Percentiles rank a stretch among this genome's conserved stretches.
Conservation (phyloP, 2,329 filamentous ascomycete species). For the Lachnellula subtilissima region DNA sequence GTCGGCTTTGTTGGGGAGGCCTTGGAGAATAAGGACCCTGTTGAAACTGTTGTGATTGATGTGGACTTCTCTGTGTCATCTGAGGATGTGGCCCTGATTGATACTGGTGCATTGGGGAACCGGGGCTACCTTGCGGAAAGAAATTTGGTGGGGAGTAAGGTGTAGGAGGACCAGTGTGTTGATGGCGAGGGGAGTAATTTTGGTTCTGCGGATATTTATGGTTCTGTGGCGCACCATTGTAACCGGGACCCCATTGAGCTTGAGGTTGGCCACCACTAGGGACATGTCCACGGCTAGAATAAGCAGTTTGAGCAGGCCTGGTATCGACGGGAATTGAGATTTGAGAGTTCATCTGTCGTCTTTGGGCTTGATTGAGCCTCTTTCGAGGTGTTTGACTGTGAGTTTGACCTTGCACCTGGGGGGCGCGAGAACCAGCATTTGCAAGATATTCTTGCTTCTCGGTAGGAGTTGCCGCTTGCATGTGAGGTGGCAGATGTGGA, state of each 20-base stretch:
- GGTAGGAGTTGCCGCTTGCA: slow-evolving; percentile 13
- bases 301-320: slow-evolving; percentile 33
- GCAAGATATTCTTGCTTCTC: slow-evolving; percentile 22
- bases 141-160: slow-evolving; percentile 16
- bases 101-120: slow-evolving; percentile 30
- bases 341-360: slow-evolving; percentile 58
- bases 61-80: not conserved
- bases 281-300: slow-evolving; percentile 25
- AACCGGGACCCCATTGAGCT: slow-evolving; percentile 28
- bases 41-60: slow-evolving; percentile 10
- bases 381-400: slow-evolving; percentile 29
- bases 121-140: slow-evolving; percentile 23
- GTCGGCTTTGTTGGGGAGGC: slow-evolving; percentile 24
- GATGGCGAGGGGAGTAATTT: slow-evolving; percentile 19
- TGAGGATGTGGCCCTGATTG: slow-evolving; percentile 9
- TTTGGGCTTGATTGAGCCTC: slow-evolving; percentile 58
- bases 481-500: slow-evolving; percentile 20
- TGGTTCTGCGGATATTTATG: slow-evolving; percentile 16
- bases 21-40: slow-evolving; percentile 10
- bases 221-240: slow-evolving; percentile 15
- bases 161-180: slow-evolving; percentile 14
- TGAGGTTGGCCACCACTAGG: slow-evolving; percentile 11
- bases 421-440: not conserved
- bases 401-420: not conserved
- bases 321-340: slow-evolving; percentile 51